Evolutionary conservation across 306 rosid genomes (phyloP), one percentile per base, ranked within the genome.

Genomic region (Gastrolobium villosum): DNA sequence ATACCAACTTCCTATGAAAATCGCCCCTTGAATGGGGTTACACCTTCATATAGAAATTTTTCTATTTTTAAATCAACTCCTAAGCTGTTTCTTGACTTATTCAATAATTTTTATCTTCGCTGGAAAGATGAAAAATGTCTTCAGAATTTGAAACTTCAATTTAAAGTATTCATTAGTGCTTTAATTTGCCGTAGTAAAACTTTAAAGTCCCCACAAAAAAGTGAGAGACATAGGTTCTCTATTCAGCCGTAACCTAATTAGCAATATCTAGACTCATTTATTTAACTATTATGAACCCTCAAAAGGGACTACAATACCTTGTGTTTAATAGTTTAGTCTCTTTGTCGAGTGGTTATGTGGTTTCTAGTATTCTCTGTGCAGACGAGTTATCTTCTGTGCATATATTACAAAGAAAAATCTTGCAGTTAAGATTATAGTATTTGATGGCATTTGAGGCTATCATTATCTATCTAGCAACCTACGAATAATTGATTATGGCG

Each of bases 381-480:
- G 26, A 20, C 26, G 26, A 20, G 31, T 9, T 15, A 46, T 45
- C 7, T 45, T 45, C 1, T 52, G 10, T 15, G 32, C 8, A 69
- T 37, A 44, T 65, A 41, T 65, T 30, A 59, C 64, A 56, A 57
- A 69, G 43, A 11, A 46, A 67, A 40, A 45, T 39, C 41, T 70
- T 10, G 71, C 54, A 40, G 49, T 68, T 30, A 56, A 26, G 53
- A 78, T 45, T 70, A 49, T 70, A 69, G 36, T 28, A 72, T 50
- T 48, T 50, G 54, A 52, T 41, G 5, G 3, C 44, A 64, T 76
- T 15, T 49, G 55, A 64, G 4, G 65, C 30, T 72, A 79, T 79
- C 59, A 53, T 72, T 72, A 72, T 41, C 43, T 37, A 36, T 54
- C 56, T 70, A 79, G 56, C 56, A 68, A 69, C 56, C 77, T 76